Percentiles rank a stretch among this genome's conserved stretches.
These are phyloP conservation scores for Paraphoma chrysanthemicola DNA, from an alignment of 2,329 filamentous ascomycete genomes.

Conservation along the genomic window DNA sequence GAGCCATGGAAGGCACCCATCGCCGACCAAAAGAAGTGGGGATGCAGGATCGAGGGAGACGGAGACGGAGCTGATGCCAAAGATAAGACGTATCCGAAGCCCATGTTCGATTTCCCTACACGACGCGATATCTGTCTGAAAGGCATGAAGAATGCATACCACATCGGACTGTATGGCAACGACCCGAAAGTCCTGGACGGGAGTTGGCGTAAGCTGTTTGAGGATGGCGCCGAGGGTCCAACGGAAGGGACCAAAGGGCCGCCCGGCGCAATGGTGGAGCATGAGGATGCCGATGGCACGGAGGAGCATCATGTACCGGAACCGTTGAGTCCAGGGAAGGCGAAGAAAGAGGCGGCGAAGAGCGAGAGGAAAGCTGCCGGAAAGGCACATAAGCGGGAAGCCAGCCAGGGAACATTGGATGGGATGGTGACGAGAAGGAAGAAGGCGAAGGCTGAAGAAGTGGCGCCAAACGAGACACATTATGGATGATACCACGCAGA, in stretches of 20 bases:
- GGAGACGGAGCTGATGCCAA: constrained; percentile 44
- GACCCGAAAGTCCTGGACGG: constrained; percentile 68
- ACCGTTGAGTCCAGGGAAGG: constrained; percentile 16
- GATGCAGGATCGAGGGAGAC: constrained; percentile 64
- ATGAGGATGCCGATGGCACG: constrained; percentile 24
- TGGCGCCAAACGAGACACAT: constrained; percentile 20
- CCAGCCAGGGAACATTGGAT: constrained; percentile 57
- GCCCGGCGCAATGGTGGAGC: constrained; percentile 47
- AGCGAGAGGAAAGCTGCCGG: constrained; percentile 63
- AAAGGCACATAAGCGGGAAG: constrained; percentile 61
- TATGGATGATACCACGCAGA: constrained; percentile 6
- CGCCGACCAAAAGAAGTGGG: constrained; percentile 71
- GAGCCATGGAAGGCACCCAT: constrained; percentile 79
- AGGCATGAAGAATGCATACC: constrained; percentile 75
- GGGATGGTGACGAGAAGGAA: constrained; percentile 40
- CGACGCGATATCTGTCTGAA: constrained; percentile 68
- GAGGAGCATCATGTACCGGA: constrained; percentile 16
- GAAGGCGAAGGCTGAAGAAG: constrained; percentile 36
- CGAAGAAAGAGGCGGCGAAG: constrained; percentile 57
- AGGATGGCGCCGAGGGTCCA: constrained; percentile 54
- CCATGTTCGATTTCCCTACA: constrained; percentile 77
- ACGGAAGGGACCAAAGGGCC: constrained; percentile 51
- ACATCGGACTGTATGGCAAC: constrained; percentile 69
- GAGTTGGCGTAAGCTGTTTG: constrained; percentile 60
- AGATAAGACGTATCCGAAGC: constrained; percentile 66